Base-by-base conservation (phyloP, 768 basidiomycete genomes). In the Paxillus rubicundulus region DNA sequence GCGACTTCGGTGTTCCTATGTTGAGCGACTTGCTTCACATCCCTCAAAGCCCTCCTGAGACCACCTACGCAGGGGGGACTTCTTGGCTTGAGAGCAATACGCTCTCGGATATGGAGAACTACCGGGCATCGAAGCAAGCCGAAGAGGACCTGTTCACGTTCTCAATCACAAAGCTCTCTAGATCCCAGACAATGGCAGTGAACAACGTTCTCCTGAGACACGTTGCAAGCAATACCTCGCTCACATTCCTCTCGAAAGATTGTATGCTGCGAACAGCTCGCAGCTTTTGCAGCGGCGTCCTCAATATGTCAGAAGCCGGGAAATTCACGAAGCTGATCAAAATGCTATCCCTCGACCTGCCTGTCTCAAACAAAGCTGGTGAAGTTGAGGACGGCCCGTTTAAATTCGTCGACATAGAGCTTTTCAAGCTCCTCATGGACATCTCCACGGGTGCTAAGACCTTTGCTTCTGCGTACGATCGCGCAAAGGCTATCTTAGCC, bases 71-170 rank as follows among this genome's bases (percentile, higher is more conserved):
- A 2, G 7, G 13, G 14, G 9, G 13, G 30, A 18, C 3, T 9
- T 12, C n/a, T 10, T 8, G 34, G 24, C 18, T 27, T 4, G 13
- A 27, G 3, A n/a, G 17, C 30, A 20, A 3, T 5, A 43, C 39
- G 5, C 4, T 14, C 38, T 40, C 37, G 9, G 41, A 9, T 12
- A 1, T 42, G 49, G 33, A 30, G 14, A 32, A 7, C n/a, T 56
- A 53, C 42, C 55, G 42, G 20, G 20, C 27, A 16, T 52, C 36
- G 3, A 24, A 45, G 14, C 24, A 38, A 18, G 37, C 30, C 1
- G 55, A 62, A 39, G 42, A 61, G 13, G 71, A 72, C 37, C 16
- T 39, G 12, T 72, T 72, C 49, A 53, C 49, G 0, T 71, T 72
- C 50, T 27, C 45, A 9, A 67, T 70, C 43, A 69, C 60, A 16